These are phyloP conservation scores for Cladosporium oxysporum DNA, from an alignment of 2,329 filamentous ascomycete genomes.

Conservation along the genomic window DNA sequence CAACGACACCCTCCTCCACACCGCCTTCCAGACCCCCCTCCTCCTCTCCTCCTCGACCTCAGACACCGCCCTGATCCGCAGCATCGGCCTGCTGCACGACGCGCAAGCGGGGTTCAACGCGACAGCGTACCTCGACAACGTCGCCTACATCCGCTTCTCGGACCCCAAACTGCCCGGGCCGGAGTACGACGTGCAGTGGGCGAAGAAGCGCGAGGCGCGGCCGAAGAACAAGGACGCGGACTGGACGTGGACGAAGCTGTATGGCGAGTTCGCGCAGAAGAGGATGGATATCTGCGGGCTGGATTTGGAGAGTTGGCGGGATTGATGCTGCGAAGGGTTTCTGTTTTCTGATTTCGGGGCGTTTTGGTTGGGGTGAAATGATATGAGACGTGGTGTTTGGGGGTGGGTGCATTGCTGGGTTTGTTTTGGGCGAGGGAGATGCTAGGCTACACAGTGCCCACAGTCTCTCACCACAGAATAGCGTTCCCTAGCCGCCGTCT, in stretches of 20 bases:
- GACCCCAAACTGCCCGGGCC: constrained; percentile 53
- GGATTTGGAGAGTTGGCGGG: constrained; percentile 49
- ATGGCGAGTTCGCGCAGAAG: constrained; percentile 51
- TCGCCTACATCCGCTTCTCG: constrained; percentile 49
- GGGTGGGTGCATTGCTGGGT: neutral
- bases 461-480: neutral
- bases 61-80: constrained; percentile 32
- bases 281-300: constrained; percentile 56
- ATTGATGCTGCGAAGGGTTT: neutral
- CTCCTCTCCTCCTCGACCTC: constrained; percentile 30
- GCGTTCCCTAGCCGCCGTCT: neutral
- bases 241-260: constrained; percentile 52
- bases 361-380: neutral
- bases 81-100: constrained; percentile 36
- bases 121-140: constrained; percentile 45
- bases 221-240: constrained; percentile 50
- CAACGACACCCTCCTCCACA: constrained; percentile 37
- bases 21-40: constrained; percentile 31
- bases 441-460: constrained; percentile 11
- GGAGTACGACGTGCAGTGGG: constrained; percentile 52
- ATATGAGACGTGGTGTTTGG: neutral
- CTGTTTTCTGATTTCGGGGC: neutral
- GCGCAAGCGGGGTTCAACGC: constrained; percentile 42
- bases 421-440: neutral
- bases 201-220: constrained; percentile 42